Percentiles rank a stretch among this genome's conserved stretches.
Conservation (phyloP, 306 rosid genomes). For the Glycine tomentella region DNA sequence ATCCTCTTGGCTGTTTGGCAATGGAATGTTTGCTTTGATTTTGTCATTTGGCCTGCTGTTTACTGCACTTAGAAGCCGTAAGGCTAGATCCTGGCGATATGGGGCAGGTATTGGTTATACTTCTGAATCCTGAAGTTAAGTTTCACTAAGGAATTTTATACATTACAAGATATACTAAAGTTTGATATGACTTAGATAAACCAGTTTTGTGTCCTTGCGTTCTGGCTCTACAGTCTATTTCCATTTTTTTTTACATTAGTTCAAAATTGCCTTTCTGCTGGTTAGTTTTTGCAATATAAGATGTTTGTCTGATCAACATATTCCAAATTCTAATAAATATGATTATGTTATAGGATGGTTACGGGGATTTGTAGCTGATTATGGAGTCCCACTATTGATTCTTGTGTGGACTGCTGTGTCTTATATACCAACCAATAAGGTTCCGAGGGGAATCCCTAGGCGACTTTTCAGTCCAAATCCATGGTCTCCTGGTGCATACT, state of each 20-base stretch:
- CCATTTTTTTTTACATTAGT: not conserved
- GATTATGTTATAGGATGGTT: slow-evolving; percentile 59
- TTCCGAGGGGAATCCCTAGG: slow-evolving; percentile 84
- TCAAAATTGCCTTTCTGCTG: slow-evolving; percentile 16
- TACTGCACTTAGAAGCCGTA: slow-evolving; percentile 78
- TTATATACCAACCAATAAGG: slow-evolving; percentile 74
- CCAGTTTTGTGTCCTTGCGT: not conserved
- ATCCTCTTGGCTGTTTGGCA: slow-evolving; percentile 80
- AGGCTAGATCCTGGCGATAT: slow-evolving; percentile 89
- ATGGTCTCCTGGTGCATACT: slow-evolving; percentile 85
- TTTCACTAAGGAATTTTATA: slow-evolving; percentile 16
- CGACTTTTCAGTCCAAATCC: slow-evolving; percentile 92
- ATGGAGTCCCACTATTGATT: slow-evolving; percentile 89
- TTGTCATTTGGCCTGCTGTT: slow-evolving; percentile 83
- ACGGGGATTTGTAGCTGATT: slow-evolving; percentile 82
- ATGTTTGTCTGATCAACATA: not conserved
- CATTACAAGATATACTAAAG: not conserved
- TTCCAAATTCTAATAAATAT: slow-evolving; percentile 24
- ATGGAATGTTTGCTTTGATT: slow-evolving; percentile 91
- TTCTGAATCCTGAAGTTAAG: slow-evolving; percentile 9
- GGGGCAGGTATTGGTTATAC: slow-evolving; percentile 66
- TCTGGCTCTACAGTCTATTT: slow-evolving; percentile 7
- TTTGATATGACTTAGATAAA: not conserved
- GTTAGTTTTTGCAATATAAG: slow-evolving; percentile 13
- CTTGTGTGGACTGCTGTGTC: slow-evolving; percentile 82